Conservation (phyloP, 2,329 filamentous ascomycete genomes). For the Plectosphaerella sp. region DNA sequence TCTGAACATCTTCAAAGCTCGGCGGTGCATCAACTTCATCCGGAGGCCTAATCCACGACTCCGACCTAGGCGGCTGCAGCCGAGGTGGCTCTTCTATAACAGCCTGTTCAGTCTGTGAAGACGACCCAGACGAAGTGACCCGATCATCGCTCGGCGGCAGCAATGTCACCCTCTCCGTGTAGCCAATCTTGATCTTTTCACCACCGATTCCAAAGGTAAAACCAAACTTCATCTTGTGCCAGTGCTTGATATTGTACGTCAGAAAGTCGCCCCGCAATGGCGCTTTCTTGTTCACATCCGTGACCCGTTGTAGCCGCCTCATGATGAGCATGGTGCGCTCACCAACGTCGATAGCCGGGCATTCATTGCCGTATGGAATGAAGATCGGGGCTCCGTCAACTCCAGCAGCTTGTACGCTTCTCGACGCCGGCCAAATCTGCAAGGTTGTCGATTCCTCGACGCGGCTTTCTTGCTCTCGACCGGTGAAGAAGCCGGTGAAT, state of each 20-base stretch:
- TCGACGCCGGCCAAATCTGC: background rate
- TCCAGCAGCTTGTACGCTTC: background rate
- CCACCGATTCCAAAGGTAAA: background rate
- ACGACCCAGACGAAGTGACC: background rate
- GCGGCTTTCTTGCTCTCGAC: background rate
- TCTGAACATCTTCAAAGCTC: background rate
- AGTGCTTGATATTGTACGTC: background rate
- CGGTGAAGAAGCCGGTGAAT: background rate
- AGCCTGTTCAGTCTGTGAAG: background rate
- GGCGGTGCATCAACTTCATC: background rate
- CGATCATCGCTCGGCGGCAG: background rate
- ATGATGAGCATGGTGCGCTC: background rate
- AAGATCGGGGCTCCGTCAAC: background rate
- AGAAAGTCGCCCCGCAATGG: background rate
- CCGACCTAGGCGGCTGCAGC: background rate
- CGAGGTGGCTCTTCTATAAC: background rate
- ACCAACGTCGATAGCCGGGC: background rate
- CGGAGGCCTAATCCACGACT: constrained; percentile 1
- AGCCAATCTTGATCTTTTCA: background rate
- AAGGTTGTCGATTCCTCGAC: background rate
- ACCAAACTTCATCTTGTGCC: background rate
- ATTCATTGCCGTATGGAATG: background rate
- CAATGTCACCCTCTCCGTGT: background rate
- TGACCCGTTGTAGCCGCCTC: background rate
- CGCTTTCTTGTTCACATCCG: background rate